phyloP scores from a whole-genome alignment of 1,284 basidiomycete species.

The Puccinia coronata region DNA sequence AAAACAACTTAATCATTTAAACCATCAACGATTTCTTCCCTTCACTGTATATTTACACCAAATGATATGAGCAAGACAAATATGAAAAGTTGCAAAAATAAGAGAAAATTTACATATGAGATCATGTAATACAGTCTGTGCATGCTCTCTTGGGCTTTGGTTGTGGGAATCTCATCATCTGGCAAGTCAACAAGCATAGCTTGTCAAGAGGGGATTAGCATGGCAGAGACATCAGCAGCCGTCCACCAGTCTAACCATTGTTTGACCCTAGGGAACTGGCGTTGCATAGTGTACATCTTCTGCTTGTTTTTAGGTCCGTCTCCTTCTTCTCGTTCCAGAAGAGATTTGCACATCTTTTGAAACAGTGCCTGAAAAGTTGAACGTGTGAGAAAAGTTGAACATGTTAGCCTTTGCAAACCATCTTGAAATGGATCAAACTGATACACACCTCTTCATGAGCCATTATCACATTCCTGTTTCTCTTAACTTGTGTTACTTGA shows the following conservation, averaged over 20 bases:
- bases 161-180: no score
- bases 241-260: no score
- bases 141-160: no score
- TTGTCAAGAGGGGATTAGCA: not conserved
- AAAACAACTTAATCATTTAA: no score
- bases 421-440: no score
- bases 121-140: conserved; percentile 21
- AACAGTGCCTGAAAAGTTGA: not conserved
- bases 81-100: not conserved
- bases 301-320: not conserved
- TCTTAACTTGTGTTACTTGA: not conserved
- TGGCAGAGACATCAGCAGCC: not conserved
- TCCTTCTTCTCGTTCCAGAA: not conserved
- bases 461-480: not conserved
- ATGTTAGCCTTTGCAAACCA: no score
- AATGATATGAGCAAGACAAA: no score
- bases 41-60: no score
- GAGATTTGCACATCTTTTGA: not conserved
- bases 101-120: not conserved
- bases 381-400: no score
- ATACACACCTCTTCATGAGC: not conserved
- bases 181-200: no score
- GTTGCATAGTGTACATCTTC: not conserved
- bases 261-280: not conserved
- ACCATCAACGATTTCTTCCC: no score